Conservation (phyloP, 2,329 filamentous ascomycete genomes). For the Pestalotiopsis sp. region DNA sequence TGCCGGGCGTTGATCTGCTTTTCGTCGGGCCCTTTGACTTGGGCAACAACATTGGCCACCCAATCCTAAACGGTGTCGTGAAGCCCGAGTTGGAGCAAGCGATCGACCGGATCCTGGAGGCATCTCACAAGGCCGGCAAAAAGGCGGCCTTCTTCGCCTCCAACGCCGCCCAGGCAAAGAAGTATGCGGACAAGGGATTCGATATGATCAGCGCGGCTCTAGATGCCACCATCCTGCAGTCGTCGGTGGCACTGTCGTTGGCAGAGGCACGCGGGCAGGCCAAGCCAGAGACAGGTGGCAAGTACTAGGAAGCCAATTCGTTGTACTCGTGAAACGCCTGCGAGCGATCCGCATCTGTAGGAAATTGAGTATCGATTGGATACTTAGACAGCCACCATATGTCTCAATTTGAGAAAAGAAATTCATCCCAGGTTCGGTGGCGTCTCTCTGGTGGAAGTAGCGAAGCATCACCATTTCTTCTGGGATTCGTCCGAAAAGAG, state of each 20-base stretch:
- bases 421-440: too few species aligned
- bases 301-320: slow-evolving; percentile 38
- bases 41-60: slow-evolving; percentile 63
- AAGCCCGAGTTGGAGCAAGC: slow-evolving; percentile 61
- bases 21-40: slow-evolving; percentile 71
- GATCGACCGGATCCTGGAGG: slow-evolving; percentile 58
- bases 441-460: too few species aligned
- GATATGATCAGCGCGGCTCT: slow-evolving; percentile 64
- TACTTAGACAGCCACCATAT: too few species aligned
- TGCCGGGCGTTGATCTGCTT: slow-evolving; percentile 64
- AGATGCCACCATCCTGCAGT: slow-evolving; percentile 55
- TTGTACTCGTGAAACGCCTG: not conserved
- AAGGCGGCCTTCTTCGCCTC: slow-evolving; percentile 65
- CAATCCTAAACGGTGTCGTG: slow-evolving; percentile 63
- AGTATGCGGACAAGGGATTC: slow-evolving; percentile 58
- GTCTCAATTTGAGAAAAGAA: too few species aligned
- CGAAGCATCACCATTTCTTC: too few species aligned
- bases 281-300: slow-evolving; percentile 38
- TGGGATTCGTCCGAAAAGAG: too few species aligned
- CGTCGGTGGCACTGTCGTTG: slow-evolving; percentile 47
- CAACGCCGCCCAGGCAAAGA: slow-evolving; percentile 56
- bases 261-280: slow-evolving; percentile 46
- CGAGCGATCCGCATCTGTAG: not conserved
- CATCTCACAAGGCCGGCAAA: slow-evolving; percentile 64
- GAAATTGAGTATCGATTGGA: too few species aligned